These are phyloP conservation scores for Podospora appendiculata DNA, from an alignment of 495 filamentous ascomycete species.

Conservation along the genomic window DNA sequence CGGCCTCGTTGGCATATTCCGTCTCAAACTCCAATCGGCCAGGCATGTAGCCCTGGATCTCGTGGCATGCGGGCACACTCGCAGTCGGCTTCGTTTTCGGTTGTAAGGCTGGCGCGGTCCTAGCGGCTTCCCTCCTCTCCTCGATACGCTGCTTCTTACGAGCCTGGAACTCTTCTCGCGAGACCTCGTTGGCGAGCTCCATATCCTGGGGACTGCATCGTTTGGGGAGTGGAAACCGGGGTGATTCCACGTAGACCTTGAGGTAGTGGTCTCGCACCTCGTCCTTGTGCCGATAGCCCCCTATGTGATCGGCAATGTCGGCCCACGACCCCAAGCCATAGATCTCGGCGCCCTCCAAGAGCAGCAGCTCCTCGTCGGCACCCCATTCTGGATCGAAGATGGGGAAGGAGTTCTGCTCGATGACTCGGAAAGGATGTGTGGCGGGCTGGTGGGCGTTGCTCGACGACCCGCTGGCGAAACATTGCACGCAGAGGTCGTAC, in stretches of 20 bases:
- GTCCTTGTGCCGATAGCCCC: constrained; percentile 86
- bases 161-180: constrained; percentile 86
- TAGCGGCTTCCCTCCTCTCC: constrained; percentile 78
- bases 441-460: constrained; percentile 77
- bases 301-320: constrained; percentile 96
- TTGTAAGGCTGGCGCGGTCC: constrained; percentile 71
- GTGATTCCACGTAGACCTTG: constrained; percentile 75
- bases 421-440: constrained; percentile 83
- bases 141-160: constrained; percentile 94
- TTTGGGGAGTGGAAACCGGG: constrained; percentile 77
- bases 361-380: constrained; percentile 86
- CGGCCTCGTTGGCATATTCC: constrained; percentile 94
- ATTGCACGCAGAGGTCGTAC: constrained; percentile 95
- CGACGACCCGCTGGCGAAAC: constrained; percentile 72
- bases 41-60: constrained; percentile 98
- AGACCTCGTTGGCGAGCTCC: constrained; percentile 65
- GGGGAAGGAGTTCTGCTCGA: constrained; percentile 95
- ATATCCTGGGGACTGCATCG: constrained; percentile 74
- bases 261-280: constrained; percentile 93
- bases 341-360: constrained; percentile 94
- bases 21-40: constrained; percentile 96
- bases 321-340: constrained; percentile 97
- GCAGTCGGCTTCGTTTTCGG: constrained; percentile 95
- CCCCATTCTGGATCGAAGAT: constrained; percentile 96
- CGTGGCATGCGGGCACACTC: constrained; percentile 88